These are phyloP conservation scores for Afroboletus lepidellus DNA, from an alignment of 1,284 basidiomycete genomes.

Conservation along the genomic window DNA sequence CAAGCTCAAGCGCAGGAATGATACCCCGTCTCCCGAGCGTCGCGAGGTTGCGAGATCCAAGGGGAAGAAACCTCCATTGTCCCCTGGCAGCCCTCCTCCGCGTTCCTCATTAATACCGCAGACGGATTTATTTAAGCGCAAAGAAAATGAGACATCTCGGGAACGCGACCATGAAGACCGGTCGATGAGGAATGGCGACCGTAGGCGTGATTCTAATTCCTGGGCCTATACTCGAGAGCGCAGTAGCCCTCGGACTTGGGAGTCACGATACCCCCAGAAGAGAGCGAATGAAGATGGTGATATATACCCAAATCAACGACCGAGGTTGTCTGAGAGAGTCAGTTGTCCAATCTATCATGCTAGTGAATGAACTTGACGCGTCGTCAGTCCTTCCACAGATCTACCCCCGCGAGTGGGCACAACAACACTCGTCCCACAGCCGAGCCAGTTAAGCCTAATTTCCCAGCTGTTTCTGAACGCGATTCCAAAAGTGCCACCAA, in stretches of 20 bases:
- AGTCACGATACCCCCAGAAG: conserved; percentile 26
- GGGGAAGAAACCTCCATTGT: conserved; percentile 18
- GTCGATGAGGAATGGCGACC: conserved; percentile 20
- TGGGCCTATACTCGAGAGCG: conserved; percentile 26
- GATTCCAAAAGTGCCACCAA: conserved; percentile 10
- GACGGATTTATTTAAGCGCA: conserved; percentile 33
- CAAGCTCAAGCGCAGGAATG: conserved; percentile 26
- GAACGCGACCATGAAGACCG: conserved; percentile 23
- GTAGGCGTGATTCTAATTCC: conserved; percentile 30
- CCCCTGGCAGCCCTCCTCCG: conserved; percentile 26
- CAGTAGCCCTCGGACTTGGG: conserved; percentile 11
- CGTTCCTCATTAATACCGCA: conserved; percentile 33
- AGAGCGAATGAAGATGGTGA: conserved; percentile 28
- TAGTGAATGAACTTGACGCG: conserved; percentile 14
- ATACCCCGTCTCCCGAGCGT: conserved; percentile 15
- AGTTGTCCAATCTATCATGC: conserved; percentile 9
- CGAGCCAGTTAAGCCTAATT: conserved; percentile 8
- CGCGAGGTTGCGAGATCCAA: conserved; percentile 22
- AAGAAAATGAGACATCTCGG: conserved; percentile 25
- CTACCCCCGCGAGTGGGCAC: conserved; percentile 7
- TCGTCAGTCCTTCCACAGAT: conserved; percentile 13
- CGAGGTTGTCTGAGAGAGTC: conserved; percentile 29
- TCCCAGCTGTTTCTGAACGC: conserved; percentile 1
- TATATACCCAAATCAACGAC: conserved; percentile 31
- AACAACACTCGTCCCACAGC: conserved; percentile 6